Conservation (phyloP, 495 filamentous ascomycete genomes). For the Usnea hakonensis region DNA sequence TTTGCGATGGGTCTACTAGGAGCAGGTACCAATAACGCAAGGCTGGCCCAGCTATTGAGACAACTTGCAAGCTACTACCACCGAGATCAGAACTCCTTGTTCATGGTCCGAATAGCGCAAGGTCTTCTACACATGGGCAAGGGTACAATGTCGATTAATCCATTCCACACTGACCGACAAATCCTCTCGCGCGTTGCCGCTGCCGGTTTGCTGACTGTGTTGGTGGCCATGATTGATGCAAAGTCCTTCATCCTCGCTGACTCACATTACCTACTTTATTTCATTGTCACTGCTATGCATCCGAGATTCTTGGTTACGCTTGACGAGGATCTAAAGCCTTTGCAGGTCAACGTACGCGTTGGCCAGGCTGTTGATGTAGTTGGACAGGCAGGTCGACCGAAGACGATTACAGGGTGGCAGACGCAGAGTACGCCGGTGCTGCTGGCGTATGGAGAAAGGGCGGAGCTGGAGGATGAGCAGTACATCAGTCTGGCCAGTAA, state of each 20-base stretch:
- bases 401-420: conserved; percentile 99
- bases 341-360: conserved; percentile 93
- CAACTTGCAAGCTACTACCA: conserved; percentile 98
- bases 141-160: conserved; percentile 87
- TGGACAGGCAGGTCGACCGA: conserved; percentile 90
- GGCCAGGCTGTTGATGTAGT: conserved; percentile 98
- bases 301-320: conserved; percentile 93
- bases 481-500: conserved; percentile 86
- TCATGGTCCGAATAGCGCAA: conserved; percentile 99
- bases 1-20: conserved; percentile 98
- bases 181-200: conserved; percentile 87
- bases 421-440: conserved; percentile 97
- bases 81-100: conserved; percentile 86
- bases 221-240: conserved; percentile 87
- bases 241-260: conserved; percentile 87
- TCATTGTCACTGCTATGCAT: conserved; percentile 94
- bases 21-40: conserved; percentile 96
- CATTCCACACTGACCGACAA: conserved; percentile 97
- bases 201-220: conserved; percentile 80
- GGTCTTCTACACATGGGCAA: conserved; percentile 99
- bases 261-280: conserved; percentile 94
- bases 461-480: conserved; percentile 95
- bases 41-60: conserved; percentile 85
- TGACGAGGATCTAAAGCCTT: conserved; percentile 85
- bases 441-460: conserved; percentile 84